Conservation (phyloP, 805 yeast species). For the Cyberlindnera americana region DNA sequence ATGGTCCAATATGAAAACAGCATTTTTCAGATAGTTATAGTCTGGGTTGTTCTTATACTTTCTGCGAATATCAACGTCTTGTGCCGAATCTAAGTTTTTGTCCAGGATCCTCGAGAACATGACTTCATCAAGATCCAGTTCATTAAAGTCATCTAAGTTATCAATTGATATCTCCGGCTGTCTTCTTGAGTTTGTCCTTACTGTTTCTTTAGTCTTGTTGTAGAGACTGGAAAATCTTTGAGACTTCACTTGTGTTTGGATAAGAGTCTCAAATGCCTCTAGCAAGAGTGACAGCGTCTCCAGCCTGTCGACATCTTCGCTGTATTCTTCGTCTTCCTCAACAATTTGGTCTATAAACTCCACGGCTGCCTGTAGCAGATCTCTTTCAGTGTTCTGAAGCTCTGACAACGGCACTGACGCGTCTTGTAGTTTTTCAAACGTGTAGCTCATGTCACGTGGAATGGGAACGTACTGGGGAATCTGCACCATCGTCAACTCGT, state of each 20-base stretch:
- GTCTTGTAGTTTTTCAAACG: conserved; percentile 10
- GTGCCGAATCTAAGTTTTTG: neutral
- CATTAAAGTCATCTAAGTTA: conserved; percentile 11
- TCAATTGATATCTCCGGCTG: conserved; percentile 16
- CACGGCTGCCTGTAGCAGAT: conserved; percentile 15
- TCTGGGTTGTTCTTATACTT: conserved; percentile 6
- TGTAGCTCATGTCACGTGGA: neutral
- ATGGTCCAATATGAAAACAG: conserved; percentile 46
- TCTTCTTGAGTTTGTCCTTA: conserved; percentile 1
- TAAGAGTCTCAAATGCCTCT: conserved; percentile 19
- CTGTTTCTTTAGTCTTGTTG: conserved; percentile 11
- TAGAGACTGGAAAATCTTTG: conserved; percentile 15
- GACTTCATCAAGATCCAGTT: conserved; percentile 1
- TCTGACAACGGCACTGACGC: conserved; percentile 5
- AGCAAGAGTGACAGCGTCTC: conserved; percentile 11
- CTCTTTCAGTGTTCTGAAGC: conserved; percentile 8
- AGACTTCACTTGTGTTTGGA: conserved; percentile 15
- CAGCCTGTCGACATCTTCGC: conserved; percentile 8
- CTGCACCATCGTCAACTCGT: conserved; percentile 5
- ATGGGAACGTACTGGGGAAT: conserved; percentile 15
- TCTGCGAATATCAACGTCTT: neutral
- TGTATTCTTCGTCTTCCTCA: conserved; percentile 7
- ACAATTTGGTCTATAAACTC: conserved; percentile 17
- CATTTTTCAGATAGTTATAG: conserved; percentile 34
- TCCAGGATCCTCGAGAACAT: conserved; percentile 15